phyloP scores from a whole-genome alignment of 23 red algal genomes.

The Pyropia haitanensis region DNA sequence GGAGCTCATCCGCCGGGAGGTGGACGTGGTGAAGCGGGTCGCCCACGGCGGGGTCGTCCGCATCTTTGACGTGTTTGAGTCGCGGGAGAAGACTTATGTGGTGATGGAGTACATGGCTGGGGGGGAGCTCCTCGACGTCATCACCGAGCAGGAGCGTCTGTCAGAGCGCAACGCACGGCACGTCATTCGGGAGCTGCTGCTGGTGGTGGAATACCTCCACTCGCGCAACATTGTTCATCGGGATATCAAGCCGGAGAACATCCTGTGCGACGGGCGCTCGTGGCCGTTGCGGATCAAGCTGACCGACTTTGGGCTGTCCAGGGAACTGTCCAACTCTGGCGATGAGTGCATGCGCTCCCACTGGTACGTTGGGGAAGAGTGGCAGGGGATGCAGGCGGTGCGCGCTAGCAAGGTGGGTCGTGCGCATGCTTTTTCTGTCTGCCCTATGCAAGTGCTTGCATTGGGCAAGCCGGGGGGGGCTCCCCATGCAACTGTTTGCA shows the following conservation, averaged over 20 bases:
- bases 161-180: slow-evolving; percentile 68
- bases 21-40: slow-evolving; percentile 44
- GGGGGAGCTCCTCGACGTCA: slow-evolving; percentile 81
- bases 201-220: slow-evolving; percentile 78
- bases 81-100: slow-evolving; percentile 52
- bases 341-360: slow-evolving; percentile 57
- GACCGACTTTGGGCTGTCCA: slow-evolving; percentile 85
- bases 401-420: too few species aligned
- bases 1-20: slow-evolving; percentile 44
- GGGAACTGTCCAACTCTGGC: slow-evolving; percentile 24
- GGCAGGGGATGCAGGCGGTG: too few species aligned
- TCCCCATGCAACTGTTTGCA: too few species aligned
- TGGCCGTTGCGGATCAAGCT: slow-evolving; percentile 70
- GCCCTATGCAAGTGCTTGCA: too few species aligned
- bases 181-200: slow-evolving; percentile 68
- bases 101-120: slow-evolving; percentile 90
- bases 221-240: slow-evolving; percentile 70
- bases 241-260: slow-evolving; percentile 93
- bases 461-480: too few species aligned
- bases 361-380: background rate
- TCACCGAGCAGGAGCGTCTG: slow-evolving; percentile 67
- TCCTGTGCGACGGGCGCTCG: slow-evolving; percentile 40
- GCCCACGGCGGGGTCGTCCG: slow-evolving; percentile 61
- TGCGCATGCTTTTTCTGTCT: too few species aligned
- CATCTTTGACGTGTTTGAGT: slow-evolving; percentile 87